These are phyloP conservation scores for Xerocomus spinulosus DNA, from an alignment of 768 basidiomycete genomes.

Conservation along the genomic window DNA sequence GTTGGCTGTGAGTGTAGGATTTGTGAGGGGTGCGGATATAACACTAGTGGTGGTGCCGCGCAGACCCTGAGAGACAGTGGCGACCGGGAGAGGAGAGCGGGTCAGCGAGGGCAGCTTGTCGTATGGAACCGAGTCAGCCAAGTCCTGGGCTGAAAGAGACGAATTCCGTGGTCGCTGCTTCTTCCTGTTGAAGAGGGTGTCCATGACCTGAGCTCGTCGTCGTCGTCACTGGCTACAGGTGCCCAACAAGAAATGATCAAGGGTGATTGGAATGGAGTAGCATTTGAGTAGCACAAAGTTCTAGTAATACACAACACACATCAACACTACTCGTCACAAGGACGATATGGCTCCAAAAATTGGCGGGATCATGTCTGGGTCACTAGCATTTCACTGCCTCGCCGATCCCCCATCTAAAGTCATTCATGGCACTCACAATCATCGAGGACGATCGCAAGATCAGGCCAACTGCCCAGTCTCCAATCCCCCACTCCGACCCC, in stretches of 20 bases:
- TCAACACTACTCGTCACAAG: constrained; percentile 26
- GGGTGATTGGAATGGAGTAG: neutral
- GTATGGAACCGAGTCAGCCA: constrained; percentile 70
- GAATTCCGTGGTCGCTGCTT: constrained; percentile 55
- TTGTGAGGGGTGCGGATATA: constrained; percentile 82
- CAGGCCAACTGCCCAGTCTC: constrained; percentile 34
- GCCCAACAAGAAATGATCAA: constrained; percentile 3
- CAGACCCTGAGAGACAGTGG: constrained; percentile 51
- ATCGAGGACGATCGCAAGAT: constrained; percentile 13
- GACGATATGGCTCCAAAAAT: constrained; percentile 30
- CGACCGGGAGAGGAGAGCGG: constrained; percentile 56
- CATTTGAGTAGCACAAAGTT: constrained; percentile 6
- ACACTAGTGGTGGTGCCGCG: constrained; percentile 34
- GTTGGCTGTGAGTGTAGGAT: constrained; percentile 67
- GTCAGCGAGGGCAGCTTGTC: constrained; percentile 54
- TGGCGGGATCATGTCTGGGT: constrained; percentile 22
- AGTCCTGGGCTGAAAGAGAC: constrained; percentile 56
- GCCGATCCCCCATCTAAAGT: constrained; percentile 20
- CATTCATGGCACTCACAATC: constrained; percentile 18
- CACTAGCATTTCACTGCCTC: constrained; percentile 28
- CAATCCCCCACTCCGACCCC: constrained; percentile 40
- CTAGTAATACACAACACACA: constrained; percentile 20
- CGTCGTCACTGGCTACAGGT: constrained; percentile 15
- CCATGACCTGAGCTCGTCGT: constrained; percentile 40
- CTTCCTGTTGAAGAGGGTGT: constrained; percentile 62